Percentiles rank a stretch among this genome's conserved stretches.
phyloP scores from a whole-genome alignment of 169 alveolate species.

The Prorocentrum cordatum region DNA sequence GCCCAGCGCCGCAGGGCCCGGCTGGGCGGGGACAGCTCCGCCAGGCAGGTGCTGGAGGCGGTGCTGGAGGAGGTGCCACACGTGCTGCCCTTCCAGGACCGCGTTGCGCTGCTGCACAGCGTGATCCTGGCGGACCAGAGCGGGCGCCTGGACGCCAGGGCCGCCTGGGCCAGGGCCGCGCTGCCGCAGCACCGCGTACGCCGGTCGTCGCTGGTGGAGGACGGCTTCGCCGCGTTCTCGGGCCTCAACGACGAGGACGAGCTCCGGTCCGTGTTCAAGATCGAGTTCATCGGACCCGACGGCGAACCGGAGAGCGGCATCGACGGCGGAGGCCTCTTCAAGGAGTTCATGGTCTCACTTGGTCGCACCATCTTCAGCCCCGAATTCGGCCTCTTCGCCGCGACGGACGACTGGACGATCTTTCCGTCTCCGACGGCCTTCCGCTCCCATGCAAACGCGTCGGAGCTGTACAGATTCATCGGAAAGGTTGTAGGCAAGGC shows the following conservation, averaged over 20 bases:
- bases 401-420: slow-evolving; percentile 22
- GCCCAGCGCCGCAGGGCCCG: too few species aligned
- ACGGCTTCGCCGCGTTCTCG: slow-evolving; percentile 52
- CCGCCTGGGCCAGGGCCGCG: neutral
- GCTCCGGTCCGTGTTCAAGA: slow-evolving; percentile 28
- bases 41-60: slow-evolving; percentile 63
- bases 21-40: too few species aligned
- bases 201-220: slow-evolving; percentile 59
- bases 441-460: neutral
- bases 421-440: slow-evolving; percentile 33
- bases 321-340: slow-evolving; percentile 97
- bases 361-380: slow-evolving; percentile 84
- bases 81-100: slow-evolving; percentile 69
- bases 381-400: slow-evolving; percentile 79
- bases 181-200: slow-evolving; percentile 46
- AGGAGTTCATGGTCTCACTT: slow-evolving; percentile 87
- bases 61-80: slow-evolving; percentile 71
- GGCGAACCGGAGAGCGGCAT: slow-evolving; percentile 90
- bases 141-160: too few species aligned
- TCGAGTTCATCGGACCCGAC: slow-evolving; percentile 78
- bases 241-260: slow-evolving; percentile 28
- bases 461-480: neutral
- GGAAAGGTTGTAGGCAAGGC: slow-evolving; percentile 84
- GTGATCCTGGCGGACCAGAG: slow-evolving; percentile 65
- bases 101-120: slow-evolving; percentile 44